Base-by-base conservation (phyloP, 2,329 filamentous ascomycete genomes). In the Chaetomium globosum region DNA sequence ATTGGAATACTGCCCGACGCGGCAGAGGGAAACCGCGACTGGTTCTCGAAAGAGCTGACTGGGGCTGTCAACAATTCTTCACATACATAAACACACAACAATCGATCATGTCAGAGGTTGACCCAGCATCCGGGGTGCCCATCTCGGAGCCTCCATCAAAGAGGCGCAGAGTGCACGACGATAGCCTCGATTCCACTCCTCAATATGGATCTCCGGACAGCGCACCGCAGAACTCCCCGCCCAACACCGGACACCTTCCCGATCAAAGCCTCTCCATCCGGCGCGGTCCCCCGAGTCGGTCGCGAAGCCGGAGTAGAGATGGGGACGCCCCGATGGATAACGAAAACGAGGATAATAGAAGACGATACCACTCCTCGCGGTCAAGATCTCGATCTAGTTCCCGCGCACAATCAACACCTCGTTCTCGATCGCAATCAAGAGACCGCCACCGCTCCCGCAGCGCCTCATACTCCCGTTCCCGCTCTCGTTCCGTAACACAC, bases 181-280 rank as follows among this genome's bases (percentile, higher is more conserved):
- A 79, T 62, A 79, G 76, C 69, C 72, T 74, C 59, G 75, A 74
- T 59, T 76, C 77, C 71, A 78, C 77, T 9, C 77, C 78, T 10
- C 75, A 75, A 43, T 80, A 81, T 71, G 78, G 77, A 65, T 81
- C 79, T 39, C 79, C 83, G 8, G 82, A 66, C n/a, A 62, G 63
- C 48, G 49, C 59, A 55, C 46, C 28, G 28, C 52, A 51, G 13
- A 59, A 51, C 65, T 55, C 65, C 58, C 49, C 63, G 43, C 64
- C 46, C 46, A 53, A 63, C 26, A 28, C 31, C 13, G 54, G 31
- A 10, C 63, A 51, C 52, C 63, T 63, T 49, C 60, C 56, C 36
- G 61, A 64, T 52, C 71, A 71, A 49, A 67, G 67, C 49, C 70
- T 74, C 53, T 74, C 73, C 4, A 73, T 75, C 21, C 71, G 71